Conservation (phyloP, 441 rosid species). For the Adansonia madagascariensis region DNA sequence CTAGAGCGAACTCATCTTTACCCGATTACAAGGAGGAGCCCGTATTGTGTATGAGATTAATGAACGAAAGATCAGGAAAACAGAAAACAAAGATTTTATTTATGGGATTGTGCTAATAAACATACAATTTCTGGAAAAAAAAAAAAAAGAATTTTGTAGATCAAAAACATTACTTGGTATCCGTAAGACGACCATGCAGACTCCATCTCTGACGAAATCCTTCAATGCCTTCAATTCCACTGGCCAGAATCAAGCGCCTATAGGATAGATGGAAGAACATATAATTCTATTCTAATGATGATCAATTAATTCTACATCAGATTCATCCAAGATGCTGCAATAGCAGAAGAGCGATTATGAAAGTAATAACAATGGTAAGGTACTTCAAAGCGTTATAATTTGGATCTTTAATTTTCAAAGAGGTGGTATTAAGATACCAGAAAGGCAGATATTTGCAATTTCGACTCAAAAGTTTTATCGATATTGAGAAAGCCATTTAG, state of each 20-base stretch:
- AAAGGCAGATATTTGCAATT: background rate
- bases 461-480: background rate
- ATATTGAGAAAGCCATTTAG: background rate
- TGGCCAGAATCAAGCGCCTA: slow-evolving; percentile 89
- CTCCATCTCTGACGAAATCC: slow-evolving; percentile 97
- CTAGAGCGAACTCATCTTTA: background rate
- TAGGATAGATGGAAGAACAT: background rate
- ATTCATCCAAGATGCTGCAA: slow-evolving; percentile 4
- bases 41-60: background rate
- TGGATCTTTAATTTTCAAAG: slow-evolving; percentile 2
- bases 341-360: background rate
- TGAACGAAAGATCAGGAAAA: background rate
- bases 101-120: background rate
- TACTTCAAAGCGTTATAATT: background rate
- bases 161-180: slow-evolving; percentile 62
- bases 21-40: background rate
- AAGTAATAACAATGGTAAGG: background rate
- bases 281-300: background rate
- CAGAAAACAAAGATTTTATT: slow-evolving; percentile 12
- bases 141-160: background rate
- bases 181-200: slow-evolving; percentile 86
- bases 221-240: slow-evolving; percentile 84
- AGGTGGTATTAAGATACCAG: background rate
- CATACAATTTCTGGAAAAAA: background rate
- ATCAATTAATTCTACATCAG: background rate